Evolutionary conservation across 495 filamentous ascomycete genomes (phyloP), one percentile per base, ranked within the genome.

Genomic region (Chaetomium tenue): DNA sequence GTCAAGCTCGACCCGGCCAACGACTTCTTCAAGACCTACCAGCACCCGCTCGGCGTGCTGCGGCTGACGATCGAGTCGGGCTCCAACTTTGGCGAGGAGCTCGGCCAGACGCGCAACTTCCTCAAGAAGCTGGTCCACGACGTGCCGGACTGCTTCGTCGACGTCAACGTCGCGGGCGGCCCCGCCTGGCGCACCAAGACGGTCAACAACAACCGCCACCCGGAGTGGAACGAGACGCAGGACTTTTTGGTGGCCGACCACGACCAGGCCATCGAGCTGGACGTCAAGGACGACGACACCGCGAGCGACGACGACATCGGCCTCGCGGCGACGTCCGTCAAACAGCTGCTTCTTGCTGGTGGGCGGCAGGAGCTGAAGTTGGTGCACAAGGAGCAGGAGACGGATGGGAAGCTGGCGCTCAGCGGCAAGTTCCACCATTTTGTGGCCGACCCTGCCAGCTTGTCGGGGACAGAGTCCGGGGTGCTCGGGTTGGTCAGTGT

Each of bases 1-100:
- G 70, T 78, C 66, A 78, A 77, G 63, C 68, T 79, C 13, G 77
- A 77, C 65, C 47, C 75, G 6, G 69, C 50, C 69, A 76, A 73
- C 68, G 75, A 78, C 65, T 78, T 73, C 67, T 76, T 79, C 73
- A 73, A 74, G 65, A 75, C 78, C 12, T 78, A 76, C 68, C 74
- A 76, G 48, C 72, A 72, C 63, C 75, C 72, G 12, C 69, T 72
- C 44, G 78, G 78, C 54, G 67, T 79, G 30, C 56, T 79, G 48
- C 76, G 77, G 2, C 69, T 81, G 16, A 79, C 77, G 5, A 61
- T 78, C 58, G 74, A 77, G 62, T 74, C 74, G 23, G 78, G 71
- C 23, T 65, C 30, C 54, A 66, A 78, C 28, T 60, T 72, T 11
- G 76, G 74, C 48, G 66, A 70, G 15, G 61, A 66, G 37, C 33